Evolutionary conservation across 768 basidiomycete genomes (phyloP), one percentile per base, ranked within the genome.

Genomic region (Russula ochroleuca): DNA sequence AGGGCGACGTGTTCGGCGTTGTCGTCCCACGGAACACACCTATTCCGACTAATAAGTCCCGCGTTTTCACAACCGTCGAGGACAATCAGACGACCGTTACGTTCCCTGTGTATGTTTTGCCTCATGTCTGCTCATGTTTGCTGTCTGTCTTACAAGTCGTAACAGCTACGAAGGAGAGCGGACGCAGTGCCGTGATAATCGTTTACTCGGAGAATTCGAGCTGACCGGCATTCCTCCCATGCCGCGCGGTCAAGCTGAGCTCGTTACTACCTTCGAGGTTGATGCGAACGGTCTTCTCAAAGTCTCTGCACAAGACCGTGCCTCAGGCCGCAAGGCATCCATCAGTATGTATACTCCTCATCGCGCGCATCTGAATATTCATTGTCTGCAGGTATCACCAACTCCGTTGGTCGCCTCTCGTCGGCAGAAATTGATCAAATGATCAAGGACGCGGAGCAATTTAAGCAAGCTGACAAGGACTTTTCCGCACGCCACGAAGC

Each of bases 81-180:
- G 97, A 99, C 83, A 99, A 98, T 84, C 97, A 98, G 80, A 99
- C 97, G 66, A 96, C 92, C 66, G 97, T 99, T 80, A 98, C 96
- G 69, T 99, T 98, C 93, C 97, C 97, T 71, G 97, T 99, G 85
- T 88, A 79, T 73, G 85, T 73, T 38, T 45, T 67, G 40, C 19
- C 25, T 56, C 52, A 13, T 13, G 25, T 17, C 31, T 21, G 21
- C 6, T 38, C 28, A 6, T 19, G 49, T 17, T n/a, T 31, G 55
- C 41, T 37, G 59, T 7, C 62, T 68, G 25, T 71, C 66, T 52
- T 52, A 58, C 37, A 41, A 58, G 35, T 37, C 57, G 56, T 17
- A 67, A 19, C 67, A 88, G 86, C 50, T 98, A 99, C 79, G 97
- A 99, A 84, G 97, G 97, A 74, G 97, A 99, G 80, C 94, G 97